A percentile compares a stretch with the other conserved stretches of the same genome.
These are phyloP conservation scores for Yarrowia osloensis DNA, from an alignment of 805 yeast species.

Conservation along the genomic window DNA sequence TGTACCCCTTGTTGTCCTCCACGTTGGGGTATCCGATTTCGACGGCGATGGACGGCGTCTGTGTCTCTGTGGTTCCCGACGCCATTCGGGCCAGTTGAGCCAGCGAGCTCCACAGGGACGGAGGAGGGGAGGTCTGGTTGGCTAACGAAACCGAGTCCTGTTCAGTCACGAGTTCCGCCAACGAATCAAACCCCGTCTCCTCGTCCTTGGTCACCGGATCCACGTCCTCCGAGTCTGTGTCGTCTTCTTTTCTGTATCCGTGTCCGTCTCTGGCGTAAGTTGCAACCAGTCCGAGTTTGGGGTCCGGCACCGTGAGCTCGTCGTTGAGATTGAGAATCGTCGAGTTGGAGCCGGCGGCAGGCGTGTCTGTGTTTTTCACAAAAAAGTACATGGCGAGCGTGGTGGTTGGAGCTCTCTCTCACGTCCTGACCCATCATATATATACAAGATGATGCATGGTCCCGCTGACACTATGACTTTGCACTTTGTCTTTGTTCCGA, in stretches of 20 bases:
- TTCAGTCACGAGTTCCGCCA: neutral
- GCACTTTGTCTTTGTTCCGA: neutral
- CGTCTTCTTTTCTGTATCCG: constrained; percentile 16
- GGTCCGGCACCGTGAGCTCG: constrained; percentile 23
- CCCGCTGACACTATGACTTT: too few species aligned
- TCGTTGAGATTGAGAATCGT: constrained; percentile 8
- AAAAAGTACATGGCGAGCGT: constrained; percentile 4
- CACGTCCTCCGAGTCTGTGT: neutral
- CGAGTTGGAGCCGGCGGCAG: neutral
- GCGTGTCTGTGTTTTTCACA: constrained; percentile 4
- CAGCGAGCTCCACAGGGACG: constrained; percentile 2
- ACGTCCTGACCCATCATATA: too few species aligned
- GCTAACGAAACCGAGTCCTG: too few species aligned
- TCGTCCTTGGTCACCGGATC: neutral
- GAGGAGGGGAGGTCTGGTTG: too few species aligned
- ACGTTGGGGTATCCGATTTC: constrained; percentile 14
- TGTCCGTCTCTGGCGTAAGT: constrained; percentile 12
- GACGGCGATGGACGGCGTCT: neutral
- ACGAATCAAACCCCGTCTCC: neutral
- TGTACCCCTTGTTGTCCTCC: constrained; percentile 16
- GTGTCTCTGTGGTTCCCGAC: neutral
- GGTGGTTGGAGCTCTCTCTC: too few species aligned
- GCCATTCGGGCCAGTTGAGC: constrained; percentile 4
- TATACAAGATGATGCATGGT: too few species aligned
- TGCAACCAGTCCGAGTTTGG: constrained; percentile 8